Percentiles rank a stretch among this genome's conserved stretches.
Conservation (phyloP, 2,329 filamentous ascomycete genomes). For the Apiospora aurea region DNA sequence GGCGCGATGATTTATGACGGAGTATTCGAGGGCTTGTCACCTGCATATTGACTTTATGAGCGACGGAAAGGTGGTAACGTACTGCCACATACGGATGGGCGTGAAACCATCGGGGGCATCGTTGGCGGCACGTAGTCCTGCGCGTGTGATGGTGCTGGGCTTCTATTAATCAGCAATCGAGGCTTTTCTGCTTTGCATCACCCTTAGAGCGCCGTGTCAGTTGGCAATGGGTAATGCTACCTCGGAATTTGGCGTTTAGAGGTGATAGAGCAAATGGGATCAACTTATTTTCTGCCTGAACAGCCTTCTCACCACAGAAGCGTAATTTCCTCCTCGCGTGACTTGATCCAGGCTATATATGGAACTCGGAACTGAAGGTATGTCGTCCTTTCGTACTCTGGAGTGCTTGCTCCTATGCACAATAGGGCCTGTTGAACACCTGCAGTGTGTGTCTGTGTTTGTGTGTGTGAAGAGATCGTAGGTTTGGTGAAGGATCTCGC, state of each 20-base stretch:
- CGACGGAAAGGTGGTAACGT: slow-evolving; percentile 27
- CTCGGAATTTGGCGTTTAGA: slow-evolving; percentile 42
- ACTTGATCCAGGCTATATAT: background rate
- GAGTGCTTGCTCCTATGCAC: background rate
- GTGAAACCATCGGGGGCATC: background rate
- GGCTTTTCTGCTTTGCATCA: slow-evolving; percentile 19
- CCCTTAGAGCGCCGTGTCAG: slow-evolving; percentile 28
- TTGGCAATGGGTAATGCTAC: background rate
- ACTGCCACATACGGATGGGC: slow-evolving; percentile 26
- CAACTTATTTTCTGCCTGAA: slow-evolving; percentile 15
- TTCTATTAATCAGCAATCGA: slow-evolving; percentile 24
- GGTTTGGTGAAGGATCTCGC: slow-evolving; percentile 9
- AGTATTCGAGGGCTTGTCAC: slow-evolving; percentile 29
- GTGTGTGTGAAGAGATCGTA: background rate
- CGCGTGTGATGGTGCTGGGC: slow-evolving; percentile 8
- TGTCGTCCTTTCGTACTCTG: background rate
- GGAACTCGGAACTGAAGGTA: background rate
- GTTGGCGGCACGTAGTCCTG: slow-evolving; percentile 1
- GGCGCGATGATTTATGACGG: slow-evolving; percentile 39
- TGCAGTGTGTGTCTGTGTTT: background rate
- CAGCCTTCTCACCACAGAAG: background rate
- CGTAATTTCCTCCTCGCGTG: background rate
- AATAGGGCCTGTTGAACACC: background rate
- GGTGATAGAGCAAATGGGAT: slow-evolving; percentile 39
- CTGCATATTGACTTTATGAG: slow-evolving; percentile 34